Base-by-base conservation (phyloP, 176 grass and related monocot genomes). In the Oryza brachyantha region DNA sequence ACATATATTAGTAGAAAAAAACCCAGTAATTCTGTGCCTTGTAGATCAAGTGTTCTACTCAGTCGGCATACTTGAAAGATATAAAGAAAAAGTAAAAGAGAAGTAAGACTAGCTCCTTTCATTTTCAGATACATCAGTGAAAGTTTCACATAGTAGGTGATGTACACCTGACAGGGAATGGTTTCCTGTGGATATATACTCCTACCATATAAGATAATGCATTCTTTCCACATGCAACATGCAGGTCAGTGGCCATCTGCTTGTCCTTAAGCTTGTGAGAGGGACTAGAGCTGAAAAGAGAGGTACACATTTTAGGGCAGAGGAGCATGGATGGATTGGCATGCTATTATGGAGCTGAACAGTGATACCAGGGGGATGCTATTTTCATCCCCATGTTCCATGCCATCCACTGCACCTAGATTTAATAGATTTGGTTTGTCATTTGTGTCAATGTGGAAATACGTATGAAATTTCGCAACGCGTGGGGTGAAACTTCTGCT, bases 211-310 rank as follows among this genome's bases (percentile, higher is more conserved):
- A 63, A 73, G 39, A 28, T 16, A 55, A 16, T 64, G 73, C 77
- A 52, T 84, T 32, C 10, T 66, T 83, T 86, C 75, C 78, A 88
- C 81, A 84, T 84, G 83, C 62, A 54, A 38, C 77, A 60, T 72
- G 79, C 68, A 46, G 22, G 34, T 38, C 79, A 72, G 62, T 64
- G 27, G 31, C 65, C 58, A 61, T 79, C 68, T 88, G 66, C 85
- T 75, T 80, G 74, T 82, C 84, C 75, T 70, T 17, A 38, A 81
- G 54, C 84, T 70, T 55, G 22, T 75, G 83, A 94, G 83, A 82
- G 83, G 79, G 92, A 89, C 92, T 58, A 42, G 82, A 86, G 88
- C 86, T 83, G n/a, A 64, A 63, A 75, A 32, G 81, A 84, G 76
- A 84, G 81, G 74, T 76, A 84, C 63, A 41, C 21, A 50, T 75